Evolutionary conservation across 169 alveolate species (phyloP), one percentile per base, ranked within the genome.

Genomic region (Babesia bovis): DNA sequence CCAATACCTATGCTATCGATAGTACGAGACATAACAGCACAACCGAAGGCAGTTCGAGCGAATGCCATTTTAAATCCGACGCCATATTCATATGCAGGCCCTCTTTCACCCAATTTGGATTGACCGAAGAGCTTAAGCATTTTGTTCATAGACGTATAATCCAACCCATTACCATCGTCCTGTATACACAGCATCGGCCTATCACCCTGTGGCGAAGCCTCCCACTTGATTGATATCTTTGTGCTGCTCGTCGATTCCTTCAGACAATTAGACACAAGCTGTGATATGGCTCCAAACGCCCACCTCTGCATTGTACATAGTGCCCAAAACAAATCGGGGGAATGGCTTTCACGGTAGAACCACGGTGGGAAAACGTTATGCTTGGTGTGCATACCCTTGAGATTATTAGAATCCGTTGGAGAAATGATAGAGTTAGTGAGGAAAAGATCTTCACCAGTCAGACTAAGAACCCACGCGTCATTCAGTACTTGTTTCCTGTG

Each of bases 11-110:
- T 90, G 28, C 88, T 85, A 23, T 90, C 90, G 26, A 73, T 84
- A 3, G 97, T 91, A 23, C 94, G 81, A 3, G 97, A 90, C 94
- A 92, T 90, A 28, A 93, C 92, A 35, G 93, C 92, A 61, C 95
- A 92, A 61, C 93, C 87, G 63, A 90, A 83, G 7, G 96, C 89
- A 32, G 90, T 71, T 21, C 97, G 86, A 21, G 94, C 94, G 67
- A 79, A 90, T 9, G 97, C 91, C 83, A 88, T 84, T 82, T 93
- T 93, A 83, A 93, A 93, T 21, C 97, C 97, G 36, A 84, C 65
- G 19, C 97, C 97, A 53, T 93, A 91, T 35, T 83, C 90, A 73
- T 87, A 69, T 30, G 84, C 57, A 13, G 61, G 76, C 15, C 66
- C 57, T 25, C 77, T 50, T 45, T 65, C 84, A 45, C 84, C 84